Evolutionary conservation across 495 filamentous ascomycete genomes (phyloP), one percentile per base, ranked within the genome.

Genomic region (Melanomma pulvis-pyrius): DNA sequence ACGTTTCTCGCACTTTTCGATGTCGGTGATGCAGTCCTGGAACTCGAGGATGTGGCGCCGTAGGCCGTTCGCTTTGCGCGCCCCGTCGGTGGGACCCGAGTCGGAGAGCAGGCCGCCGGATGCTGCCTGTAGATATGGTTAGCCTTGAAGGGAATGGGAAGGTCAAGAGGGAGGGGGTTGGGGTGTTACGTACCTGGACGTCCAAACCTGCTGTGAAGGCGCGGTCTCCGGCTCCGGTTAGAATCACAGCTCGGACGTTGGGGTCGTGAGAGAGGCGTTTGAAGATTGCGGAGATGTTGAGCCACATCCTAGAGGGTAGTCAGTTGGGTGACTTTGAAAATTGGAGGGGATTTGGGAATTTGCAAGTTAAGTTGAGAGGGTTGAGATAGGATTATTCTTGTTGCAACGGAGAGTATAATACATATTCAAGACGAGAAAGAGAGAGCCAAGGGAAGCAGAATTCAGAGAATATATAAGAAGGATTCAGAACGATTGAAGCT

Each of bases 201-300:
- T 97, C 93, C 12, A 97, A 78, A 1, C 90, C 92, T 0, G 92
- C 81, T 0, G 90, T 92, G 81, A 97, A 98, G 13, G 90, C 93
- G 49, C 85, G 84, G 29, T 90, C 85, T 39, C 94, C 96, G 48
- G 89, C 88, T 50, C 90, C 92, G 36, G 89, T 90, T 69, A 98
- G 83, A 64, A 98, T 80, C 48, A 98, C 85, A 55, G 84, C 87
- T 46, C 93, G 90, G 51, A 96, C 84, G 39, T 85, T 79, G 1
- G 90, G 81, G 75, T 91, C 87, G 60, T 77, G 65, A 28, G 91
- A 96, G 64, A 98, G 86, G 49, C 82, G 78, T 63, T 79, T 74
- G 81, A 98, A 96, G 74, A 97, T 78, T 9, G 74, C 70, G 58
- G 84, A 81, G 59, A 97, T 77, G 79, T 96, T 91, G 48, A 87